Conservation (phyloP, 2,329 filamentous ascomycete species). For the Teratosphaeria zuluensis region DNA sequence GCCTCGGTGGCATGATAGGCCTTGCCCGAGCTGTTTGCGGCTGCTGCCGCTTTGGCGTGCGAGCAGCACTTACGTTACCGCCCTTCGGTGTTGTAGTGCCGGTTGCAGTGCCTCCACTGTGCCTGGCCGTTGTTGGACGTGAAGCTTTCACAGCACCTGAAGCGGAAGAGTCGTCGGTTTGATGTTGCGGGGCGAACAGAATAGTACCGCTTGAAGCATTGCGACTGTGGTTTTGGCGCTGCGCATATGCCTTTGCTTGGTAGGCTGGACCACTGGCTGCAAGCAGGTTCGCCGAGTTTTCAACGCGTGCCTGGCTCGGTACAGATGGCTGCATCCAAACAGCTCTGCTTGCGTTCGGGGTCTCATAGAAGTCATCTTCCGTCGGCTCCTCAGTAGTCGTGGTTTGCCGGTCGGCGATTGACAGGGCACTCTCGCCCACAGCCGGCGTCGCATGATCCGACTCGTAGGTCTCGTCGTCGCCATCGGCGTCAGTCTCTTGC, state of each 20-base stretch:
- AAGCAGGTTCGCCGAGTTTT: constrained; percentile 14
- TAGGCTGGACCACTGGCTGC: constrained; percentile 23
- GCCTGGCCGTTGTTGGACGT: constrained; percentile 15
- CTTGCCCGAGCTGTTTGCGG: constrained; percentile 37
- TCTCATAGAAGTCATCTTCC: constrained; percentile 35
- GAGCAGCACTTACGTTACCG: neutral
- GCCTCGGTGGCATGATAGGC: constrained; percentile 43
- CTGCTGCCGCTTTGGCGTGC: neutral
- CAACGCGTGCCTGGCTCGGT: constrained; percentile 15
- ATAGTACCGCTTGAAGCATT: constrained; percentile 77
- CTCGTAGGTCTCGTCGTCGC: constrained; percentile 82
- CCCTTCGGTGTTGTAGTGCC: neutral
- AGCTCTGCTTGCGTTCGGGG: constrained; percentile 26
- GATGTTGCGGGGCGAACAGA: constrained; percentile 59
- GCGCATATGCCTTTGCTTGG: constrained; percentile 17
- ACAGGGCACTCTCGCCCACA: constrained; percentile 23
- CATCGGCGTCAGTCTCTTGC: constrained; percentile 69
- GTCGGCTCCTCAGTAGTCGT: constrained; percentile 13
- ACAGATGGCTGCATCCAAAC: constrained; percentile 17
- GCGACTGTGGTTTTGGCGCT: constrained; percentile 49
- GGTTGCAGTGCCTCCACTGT: constrained; percentile 15
- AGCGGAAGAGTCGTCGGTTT: constrained; percentile 26
- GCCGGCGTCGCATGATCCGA: constrained; percentile 33
- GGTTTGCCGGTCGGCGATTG: constrained; percentile 21
- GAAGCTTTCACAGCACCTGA: constrained; percentile 18